Evolutionary conservation across 129 eudicot species (phyloP).

Genomic region (Gnaphalium uliginosum): DNA sequence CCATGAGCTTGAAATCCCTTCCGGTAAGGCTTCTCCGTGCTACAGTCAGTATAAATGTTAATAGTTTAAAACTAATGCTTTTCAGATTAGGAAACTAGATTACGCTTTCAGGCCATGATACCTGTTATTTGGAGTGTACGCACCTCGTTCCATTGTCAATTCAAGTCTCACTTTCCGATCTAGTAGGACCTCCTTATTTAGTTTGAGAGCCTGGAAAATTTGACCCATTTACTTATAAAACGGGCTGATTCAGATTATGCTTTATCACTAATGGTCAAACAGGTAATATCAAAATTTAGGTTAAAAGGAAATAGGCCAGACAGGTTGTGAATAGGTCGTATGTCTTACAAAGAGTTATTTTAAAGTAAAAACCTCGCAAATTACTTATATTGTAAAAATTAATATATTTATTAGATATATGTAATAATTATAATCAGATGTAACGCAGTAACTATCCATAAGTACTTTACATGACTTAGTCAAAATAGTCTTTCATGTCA

Average conservation of each 20-base stretch:
- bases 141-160: conserved; percentile 61
- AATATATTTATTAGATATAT: not conserved
- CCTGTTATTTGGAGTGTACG: conserved; percentile 56
- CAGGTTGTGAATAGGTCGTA: not conserved
- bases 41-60: conserved; percentile 25
- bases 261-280: not conserved
- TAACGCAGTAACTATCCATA: not conserved
- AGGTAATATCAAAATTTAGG: not conserved
- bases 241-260: not conserved
- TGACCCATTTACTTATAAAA: not conserved
- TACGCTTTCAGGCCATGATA: conserved; percentile 26
- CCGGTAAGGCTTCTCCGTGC: conserved; percentile 42
- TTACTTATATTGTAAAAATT: not conserved
- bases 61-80: not conserved
- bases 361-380: not conserved
- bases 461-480: not conserved
- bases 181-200: conserved; percentile 50
- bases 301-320: not conserved
- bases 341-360: not conserved
- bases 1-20: conserved; percentile 45
- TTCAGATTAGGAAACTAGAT: not conserved
- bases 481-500: not conserved
- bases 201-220: conserved; percentile 59
- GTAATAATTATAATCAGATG: not conserved
- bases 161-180: conserved; percentile 59